Percentiles rank a stretch among this genome's conserved stretches.
phyloP scores from a whole-genome alignment of 257 asterid genomes.

The Plectranthus barbatus region DNA sequence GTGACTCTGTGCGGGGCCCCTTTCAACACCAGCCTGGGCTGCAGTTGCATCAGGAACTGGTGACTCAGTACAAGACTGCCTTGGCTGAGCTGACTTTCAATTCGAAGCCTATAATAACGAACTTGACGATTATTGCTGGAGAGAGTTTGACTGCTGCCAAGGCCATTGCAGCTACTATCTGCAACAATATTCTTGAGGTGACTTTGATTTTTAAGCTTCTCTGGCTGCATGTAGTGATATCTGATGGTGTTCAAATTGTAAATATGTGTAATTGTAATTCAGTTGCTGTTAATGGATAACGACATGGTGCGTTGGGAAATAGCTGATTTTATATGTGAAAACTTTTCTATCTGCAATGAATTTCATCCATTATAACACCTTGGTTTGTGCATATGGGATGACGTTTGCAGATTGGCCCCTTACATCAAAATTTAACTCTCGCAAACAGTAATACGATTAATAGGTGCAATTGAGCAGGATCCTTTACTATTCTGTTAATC shows the following conservation, averaged over 20 bases:
- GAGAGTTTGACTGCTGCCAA: conserved; percentile 89
- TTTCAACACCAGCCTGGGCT: conserved; percentile 35
- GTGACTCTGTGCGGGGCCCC: conserved; percentile 52
- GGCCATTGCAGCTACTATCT: conserved; percentile 70
- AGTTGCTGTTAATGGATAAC: conserved; percentile 12
- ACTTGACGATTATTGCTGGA: conserved; percentile 94
- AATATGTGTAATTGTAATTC: conserved; percentile 20
- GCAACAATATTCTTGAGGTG: conserved; percentile 90
- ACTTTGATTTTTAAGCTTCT: conserved; percentile 31
- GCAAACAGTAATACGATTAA: neutral
- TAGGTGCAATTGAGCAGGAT: neutral
- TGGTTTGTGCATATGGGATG: neutral
- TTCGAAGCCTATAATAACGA: conserved; percentile 94
- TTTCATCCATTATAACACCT: neutral
- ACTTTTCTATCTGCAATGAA: neutral
- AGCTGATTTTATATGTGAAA: neutral
- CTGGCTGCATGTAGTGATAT: conserved; percentile 21
- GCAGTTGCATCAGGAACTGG: conserved; percentile 66
- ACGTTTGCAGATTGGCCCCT: neutral
- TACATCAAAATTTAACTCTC: neutral
- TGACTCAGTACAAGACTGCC: conserved; percentile 82
- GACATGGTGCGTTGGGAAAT: conserved; percentile 3
- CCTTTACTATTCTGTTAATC: neutral
- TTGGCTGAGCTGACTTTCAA: conserved; percentile 80
- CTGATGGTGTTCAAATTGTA: conserved; percentile 19